These are phyloP conservation scores for Talaromyces borbonicus DNA, from an alignment of 495 filamentous ascomycete genomes.

Conservation along the genomic window DNA sequence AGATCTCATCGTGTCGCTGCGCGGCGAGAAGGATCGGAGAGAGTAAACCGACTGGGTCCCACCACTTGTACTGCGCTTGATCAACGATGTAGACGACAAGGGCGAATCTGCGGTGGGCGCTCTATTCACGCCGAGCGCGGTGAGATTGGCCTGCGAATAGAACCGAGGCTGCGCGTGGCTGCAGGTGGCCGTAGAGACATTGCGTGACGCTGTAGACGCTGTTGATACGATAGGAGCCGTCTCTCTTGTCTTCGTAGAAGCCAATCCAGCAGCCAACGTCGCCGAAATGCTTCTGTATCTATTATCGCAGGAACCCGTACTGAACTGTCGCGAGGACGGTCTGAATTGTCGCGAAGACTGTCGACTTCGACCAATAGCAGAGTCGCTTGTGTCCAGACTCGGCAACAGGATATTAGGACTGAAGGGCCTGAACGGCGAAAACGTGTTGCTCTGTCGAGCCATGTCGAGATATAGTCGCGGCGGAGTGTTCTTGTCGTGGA, in stretches of 20 bases:
- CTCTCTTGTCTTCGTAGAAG: too few relatives aligned
- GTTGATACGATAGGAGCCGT: too few relatives aligned
- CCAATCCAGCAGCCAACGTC: background rate
- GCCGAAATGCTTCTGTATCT: background rate
- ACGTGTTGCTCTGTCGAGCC: background rate
- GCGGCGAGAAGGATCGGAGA: background rate
- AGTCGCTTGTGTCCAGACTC: background rate
- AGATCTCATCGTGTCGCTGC: background rate
- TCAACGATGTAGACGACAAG: background rate
- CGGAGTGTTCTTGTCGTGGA: background rate
- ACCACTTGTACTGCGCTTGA: background rate
- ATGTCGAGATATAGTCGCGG: conserved; percentile 2
- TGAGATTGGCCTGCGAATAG: conserved; percentile 1
- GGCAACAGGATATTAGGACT: background rate
- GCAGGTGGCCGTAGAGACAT: background rate
- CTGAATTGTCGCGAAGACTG: too few relatives aligned
- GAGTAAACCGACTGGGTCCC: background rate
- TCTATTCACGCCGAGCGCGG: background rate
- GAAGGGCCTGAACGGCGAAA: conserved; percentile 1
- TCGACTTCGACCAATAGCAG: background rate
- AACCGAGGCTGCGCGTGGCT: background rate
- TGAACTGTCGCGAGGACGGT: too few relatives aligned
- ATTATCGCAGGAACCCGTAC: background rate
- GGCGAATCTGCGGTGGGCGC: background rate
- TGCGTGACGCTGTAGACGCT: background rate